Evolutionary conservation across 768 basidiomycete species (phyloP).

Genomic region (Kwoniella bestiolae): DNA sequence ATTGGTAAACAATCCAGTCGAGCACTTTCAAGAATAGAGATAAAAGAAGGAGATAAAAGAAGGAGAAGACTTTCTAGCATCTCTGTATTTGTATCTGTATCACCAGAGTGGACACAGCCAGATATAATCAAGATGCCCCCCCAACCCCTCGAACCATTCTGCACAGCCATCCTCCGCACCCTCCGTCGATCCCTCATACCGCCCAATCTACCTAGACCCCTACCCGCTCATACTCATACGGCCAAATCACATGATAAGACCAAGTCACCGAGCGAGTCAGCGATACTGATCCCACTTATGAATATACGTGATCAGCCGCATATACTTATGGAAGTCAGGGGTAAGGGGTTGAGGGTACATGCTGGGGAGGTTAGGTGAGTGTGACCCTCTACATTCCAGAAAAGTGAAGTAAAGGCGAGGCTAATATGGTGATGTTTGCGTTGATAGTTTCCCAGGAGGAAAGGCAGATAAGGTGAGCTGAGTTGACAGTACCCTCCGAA

Average conservation of each 20-base stretch:
- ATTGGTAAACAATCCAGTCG: background rate
- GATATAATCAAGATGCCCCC: background rate
- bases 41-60: too few relatives aligned
- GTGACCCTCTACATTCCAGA: background rate
- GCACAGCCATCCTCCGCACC: constrained; percentile 4
- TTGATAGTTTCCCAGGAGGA: constrained; percentile 55
- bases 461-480: constrained; percentile 46
- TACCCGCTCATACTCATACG: constrained; percentile 29
- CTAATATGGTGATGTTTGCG: constrained; percentile 4
- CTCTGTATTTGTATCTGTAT: too few relatives aligned
- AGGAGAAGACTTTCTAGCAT: too few relatives aligned
- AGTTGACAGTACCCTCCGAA: too few relatives aligned
- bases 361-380: constrained; percentile 56
- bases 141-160: constrained; percentile 25
- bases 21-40: too few relatives aligned
- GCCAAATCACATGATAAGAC: too few relatives aligned
- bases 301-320: constrained; percentile 42
- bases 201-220: background rate
- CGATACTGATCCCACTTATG: constrained; percentile 51
- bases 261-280: constrained; percentile 38
- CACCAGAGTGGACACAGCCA: too few relatives aligned
- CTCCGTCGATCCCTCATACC: constrained; percentile 31
- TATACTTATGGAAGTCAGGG: constrained; percentile 48
- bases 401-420: background rate
- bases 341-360: constrained; percentile 47